Conservation (phyloP, 768 basidiomycete genomes). For the Clitopilus hobsonii region DNA sequence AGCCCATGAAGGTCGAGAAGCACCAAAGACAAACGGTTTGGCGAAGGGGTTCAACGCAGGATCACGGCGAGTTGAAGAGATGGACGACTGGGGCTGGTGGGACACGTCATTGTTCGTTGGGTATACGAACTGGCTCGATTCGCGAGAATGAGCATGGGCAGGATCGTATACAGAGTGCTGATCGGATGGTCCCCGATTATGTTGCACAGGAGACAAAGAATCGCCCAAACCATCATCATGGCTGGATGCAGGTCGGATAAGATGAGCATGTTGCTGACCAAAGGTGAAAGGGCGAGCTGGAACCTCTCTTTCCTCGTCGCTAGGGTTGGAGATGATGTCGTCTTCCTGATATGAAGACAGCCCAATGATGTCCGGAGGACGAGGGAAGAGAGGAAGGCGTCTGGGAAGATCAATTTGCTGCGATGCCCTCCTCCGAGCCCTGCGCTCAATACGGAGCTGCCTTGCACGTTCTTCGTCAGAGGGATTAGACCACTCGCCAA, state of each 20-base stretch:
- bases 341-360: slow-evolving; percentile 20
- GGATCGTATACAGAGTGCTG: slow-evolving; percentile 61
- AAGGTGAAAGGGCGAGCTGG: slow-evolving; percentile 31
- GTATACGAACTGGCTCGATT: slow-evolving; percentile 29
- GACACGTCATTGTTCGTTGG: slow-evolving; percentile 18
- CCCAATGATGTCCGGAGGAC: slow-evolving; percentile 46
- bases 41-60: slow-evolving; percentile 68
- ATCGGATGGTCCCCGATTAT: slow-evolving; percentile 60
- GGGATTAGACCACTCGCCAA: slow-evolving; percentile 88
- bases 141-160: slow-evolving; percentile 60
- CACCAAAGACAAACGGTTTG: slow-evolving; percentile 80
- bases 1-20: slow-evolving; percentile 24
- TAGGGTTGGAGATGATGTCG: slow-evolving; percentile 83
- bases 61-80: slow-evolving; percentile 21
- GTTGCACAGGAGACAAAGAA: slow-evolving; percentile 52
- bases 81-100: slow-evolving; percentile 15
- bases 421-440: slow-evolving; percentile 44
- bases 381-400: slow-evolving; percentile 75
- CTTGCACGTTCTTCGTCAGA: slow-evolving; percentile 86
- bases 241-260: slow-evolving; percentile 40
- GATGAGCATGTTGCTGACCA: slow-evolving; percentile 43
- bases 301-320: slow-evolving; percentile 59
- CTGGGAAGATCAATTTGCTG: slow-evolving; percentile 61
- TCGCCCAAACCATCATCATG: slow-evolving; percentile 34
- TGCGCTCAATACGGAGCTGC: slow-evolving; percentile 58